Evolutionary conservation across 1,139 yeast species (phyloP).

Genomic region (Eremothecium gossypii): DNA sequence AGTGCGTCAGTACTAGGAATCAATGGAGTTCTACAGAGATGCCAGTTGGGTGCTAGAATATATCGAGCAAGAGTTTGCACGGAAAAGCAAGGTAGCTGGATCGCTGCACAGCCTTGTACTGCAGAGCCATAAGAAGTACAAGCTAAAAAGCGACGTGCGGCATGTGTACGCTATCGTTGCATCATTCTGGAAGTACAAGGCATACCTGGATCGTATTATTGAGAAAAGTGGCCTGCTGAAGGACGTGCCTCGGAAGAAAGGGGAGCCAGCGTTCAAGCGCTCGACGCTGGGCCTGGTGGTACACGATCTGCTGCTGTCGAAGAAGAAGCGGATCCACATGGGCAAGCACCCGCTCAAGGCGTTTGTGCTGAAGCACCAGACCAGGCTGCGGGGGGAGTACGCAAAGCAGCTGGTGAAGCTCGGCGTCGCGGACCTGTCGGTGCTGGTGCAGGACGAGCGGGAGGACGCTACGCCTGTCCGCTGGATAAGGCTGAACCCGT

Average conservation of each 20-base stretch:
- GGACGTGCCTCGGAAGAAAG: conserved; percentile 37
- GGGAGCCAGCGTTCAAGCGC: conserved; percentile 24
- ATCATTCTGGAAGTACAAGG: conserved; percentile 64
- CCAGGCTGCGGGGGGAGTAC: conserved; percentile 73
- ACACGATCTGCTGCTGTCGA: conserved; percentile 72
- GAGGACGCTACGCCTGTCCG: conserved; percentile 73
- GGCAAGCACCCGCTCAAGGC: conserved; percentile 85
- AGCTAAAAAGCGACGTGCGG: conserved; percentile 55
- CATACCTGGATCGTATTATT: conserved; percentile 51
- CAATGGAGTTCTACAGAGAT: conserved; percentile 56
- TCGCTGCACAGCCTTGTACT: conserved; percentile 64
- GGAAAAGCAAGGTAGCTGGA: conserved; percentile 33
- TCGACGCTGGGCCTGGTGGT: conserved; percentile 43
- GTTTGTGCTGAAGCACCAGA: conserved; percentile 65
- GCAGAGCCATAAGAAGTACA: conserved; percentile 39
- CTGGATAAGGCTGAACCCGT: conserved; percentile 75
- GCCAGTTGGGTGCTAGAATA: conserved; percentile 39
- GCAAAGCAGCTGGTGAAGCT: conserved; percentile 57
- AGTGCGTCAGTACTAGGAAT: neutral
- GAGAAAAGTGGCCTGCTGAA: conserved; percentile 52
- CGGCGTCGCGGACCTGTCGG: conserved; percentile 37
- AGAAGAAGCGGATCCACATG: conserved; percentile 76
- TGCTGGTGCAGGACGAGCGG: conserved; percentile 30
- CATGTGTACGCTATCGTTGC: conserved; percentile 78
- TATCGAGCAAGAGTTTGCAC: conserved; percentile 34